Percentiles rank a stretch among this genome's conserved stretches.
These are phyloP conservation scores for Verticillium dahliae DNA, from an alignment of 2,329 filamentous ascomycete species.

Conservation along the genomic window DNA sequence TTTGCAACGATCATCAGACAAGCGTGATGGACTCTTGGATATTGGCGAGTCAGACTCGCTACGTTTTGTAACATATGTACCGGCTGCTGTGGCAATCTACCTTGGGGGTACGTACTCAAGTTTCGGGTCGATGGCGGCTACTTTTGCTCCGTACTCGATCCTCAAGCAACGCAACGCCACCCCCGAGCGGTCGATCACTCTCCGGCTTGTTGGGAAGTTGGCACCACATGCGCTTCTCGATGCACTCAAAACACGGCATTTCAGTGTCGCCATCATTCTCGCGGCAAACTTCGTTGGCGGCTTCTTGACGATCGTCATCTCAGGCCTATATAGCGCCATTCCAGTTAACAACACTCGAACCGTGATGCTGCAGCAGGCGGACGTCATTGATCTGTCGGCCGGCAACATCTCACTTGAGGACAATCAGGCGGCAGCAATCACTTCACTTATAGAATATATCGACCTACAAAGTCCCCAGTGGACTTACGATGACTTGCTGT, in stretches of 20 bases:
- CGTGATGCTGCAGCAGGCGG: constrained; percentile 17
- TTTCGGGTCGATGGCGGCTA: constrained; percentile 13
- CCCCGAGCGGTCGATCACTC: constrained; percentile 10
- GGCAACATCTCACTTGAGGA: constrained; percentile 14
- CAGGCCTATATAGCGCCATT: constrained; percentile 20
- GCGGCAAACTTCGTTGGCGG: constrained; percentile 13
- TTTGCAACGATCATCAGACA: constrained; percentile 16
- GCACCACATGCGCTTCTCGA: constrained; percentile 14
- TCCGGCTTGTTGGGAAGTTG: constrained; percentile 14
- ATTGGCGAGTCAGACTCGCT: constrained; percentile 10
- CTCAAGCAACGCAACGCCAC: constrained; percentile 13
- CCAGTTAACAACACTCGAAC: constrained; percentile 13
- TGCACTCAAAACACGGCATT: constrained; percentile 13
- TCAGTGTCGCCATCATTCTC: constrained; percentile 15
- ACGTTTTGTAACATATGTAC: constrained; percentile 21
- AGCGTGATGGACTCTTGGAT: constrained; percentile 16
- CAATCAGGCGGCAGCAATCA: constrained; percentile 16
- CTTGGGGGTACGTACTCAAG: constrained; percentile 16
- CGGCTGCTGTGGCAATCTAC: constrained; percentile 6
- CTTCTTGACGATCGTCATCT: constrained; percentile 15
- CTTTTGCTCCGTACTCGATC: constrained; percentile 15
- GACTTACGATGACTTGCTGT: constrained; percentile 21
- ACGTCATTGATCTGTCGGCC: constrained; percentile 17
- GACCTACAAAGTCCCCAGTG: constrained; percentile 22
- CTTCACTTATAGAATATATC: constrained; percentile 17